phyloP scores from a whole-genome alignment of 352 stramenopile genomes.

The Globisporangium camurandrum region DNA sequence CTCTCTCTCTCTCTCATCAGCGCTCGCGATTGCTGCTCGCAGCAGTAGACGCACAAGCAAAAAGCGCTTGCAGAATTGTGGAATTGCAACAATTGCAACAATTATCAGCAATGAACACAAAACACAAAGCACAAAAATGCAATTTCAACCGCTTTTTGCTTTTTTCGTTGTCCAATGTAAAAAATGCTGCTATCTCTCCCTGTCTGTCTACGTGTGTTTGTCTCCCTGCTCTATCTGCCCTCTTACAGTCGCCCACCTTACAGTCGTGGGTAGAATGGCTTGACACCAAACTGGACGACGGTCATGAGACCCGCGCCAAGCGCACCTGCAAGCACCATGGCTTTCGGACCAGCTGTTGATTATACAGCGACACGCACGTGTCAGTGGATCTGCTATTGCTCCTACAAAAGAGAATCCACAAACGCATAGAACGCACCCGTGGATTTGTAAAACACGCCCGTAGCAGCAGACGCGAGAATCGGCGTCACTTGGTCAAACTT shows the following conservation, averaged over 20 bases:
- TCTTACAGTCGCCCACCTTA: constrained; percentile 18
- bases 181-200: background rate
- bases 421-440: constrained; percentile 24
- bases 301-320: constrained; percentile 78
- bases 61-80: no score
- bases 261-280: constrained; percentile 75
- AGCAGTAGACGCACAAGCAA: no score
- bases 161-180: no score
- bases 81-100: no score
- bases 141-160: no score
- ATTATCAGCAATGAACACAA: no score
- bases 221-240: background rate
- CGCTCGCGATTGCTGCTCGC: no score
- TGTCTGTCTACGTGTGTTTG: background rate
- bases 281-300: constrained; percentile 79
- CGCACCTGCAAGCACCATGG: constrained; percentile 75
- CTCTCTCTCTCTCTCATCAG: no score
- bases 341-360: constrained; percentile 47
- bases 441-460: constrained; percentile 83
- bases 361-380: background rate
- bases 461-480: constrained; percentile 75
- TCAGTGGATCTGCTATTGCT: background rate
- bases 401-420: background rate
- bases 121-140: no score
- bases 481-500: constrained; percentile 81